These are phyloP conservation scores for Blastomyces parvus DNA, from an alignment of 2,329 filamentous ascomycete species.

Conservation along the genomic window DNA sequence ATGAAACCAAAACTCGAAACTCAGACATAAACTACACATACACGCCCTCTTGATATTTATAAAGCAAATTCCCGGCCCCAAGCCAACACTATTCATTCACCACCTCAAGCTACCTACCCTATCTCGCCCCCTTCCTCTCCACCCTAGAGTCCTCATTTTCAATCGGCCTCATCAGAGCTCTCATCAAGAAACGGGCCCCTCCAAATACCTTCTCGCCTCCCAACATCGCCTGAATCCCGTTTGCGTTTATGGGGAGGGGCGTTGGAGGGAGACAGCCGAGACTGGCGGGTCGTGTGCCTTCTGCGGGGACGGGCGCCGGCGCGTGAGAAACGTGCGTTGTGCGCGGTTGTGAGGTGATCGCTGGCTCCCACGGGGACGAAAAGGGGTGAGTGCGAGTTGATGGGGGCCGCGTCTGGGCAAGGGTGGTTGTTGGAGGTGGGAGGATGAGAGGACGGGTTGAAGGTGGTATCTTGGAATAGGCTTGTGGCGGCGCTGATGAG, in stretches of 20 bases:
- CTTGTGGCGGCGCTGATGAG: constrained; percentile 8
- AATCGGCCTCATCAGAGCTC: not conserved
- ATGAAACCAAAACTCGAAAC: not conserved
- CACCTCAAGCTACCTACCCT: not conserved
- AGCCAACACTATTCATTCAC: not conserved
- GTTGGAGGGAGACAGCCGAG: not conserved
- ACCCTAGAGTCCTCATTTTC: not conserved
- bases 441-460: not conserved
- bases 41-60: not conserved
- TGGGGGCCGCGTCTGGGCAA: no score
- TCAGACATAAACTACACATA: not conserved
- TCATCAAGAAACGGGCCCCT: not conserved
- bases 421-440: not conserved
- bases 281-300: not conserved
- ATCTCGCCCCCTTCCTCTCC: not conserved
- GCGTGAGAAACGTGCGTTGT: not conserved
- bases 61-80: not conserved
- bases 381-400: not conserved
- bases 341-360: not conserved
- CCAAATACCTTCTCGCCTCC: not conserved
- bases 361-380: constrained; percentile 1
- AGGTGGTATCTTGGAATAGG: not conserved
- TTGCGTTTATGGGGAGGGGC: not conserved
- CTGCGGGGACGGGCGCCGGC: not conserved
- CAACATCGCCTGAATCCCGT: not conserved